These are phyloP conservation scores for Alisma plantagoaquatica DNA, from an alignment of 106 monocot species.

Conservation along the genomic window DNA sequence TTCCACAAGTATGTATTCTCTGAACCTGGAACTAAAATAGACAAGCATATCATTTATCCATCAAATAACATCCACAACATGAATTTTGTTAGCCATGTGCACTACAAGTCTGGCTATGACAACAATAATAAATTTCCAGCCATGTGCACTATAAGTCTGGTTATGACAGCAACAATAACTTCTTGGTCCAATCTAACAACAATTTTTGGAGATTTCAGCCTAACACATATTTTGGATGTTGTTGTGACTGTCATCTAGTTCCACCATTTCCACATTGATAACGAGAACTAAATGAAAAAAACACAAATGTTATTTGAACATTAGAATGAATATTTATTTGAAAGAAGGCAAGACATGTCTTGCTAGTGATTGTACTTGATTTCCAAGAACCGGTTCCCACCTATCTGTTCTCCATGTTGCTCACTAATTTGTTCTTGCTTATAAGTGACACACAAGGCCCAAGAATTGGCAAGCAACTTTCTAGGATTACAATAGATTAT, in stretches of 20 bases:
- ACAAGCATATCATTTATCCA: slow-evolving; percentile 94
- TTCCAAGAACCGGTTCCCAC: slow-evolving; percentile 70
- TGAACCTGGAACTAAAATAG: slow-evolving; percentile 76
- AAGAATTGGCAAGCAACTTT: slow-evolving; percentile 38
- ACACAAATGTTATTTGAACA: slow-evolving; percentile 42
- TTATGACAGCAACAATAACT: slow-evolving; percentile 77
- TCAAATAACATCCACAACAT: slow-evolving; percentile 66
- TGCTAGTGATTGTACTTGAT: slow-evolving; percentile 41
- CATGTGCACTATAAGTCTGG: slow-evolving; percentile 58
- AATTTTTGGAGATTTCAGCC: slow-evolving; percentile 38
- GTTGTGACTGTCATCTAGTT: slow-evolving; percentile 70
- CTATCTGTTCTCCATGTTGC: slow-evolving; percentile 66
- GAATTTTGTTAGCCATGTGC: slow-evolving; percentile 46
- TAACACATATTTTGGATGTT: slow-evolving; percentile 73
- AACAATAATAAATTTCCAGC: no score
- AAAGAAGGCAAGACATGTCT: slow-evolving; percentile 78
- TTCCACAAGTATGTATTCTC: slow-evolving; percentile 75
- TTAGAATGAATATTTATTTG: slow-evolving; percentile 31
- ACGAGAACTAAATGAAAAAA: slow-evolving; percentile 80
- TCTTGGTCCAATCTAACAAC: slow-evolving; percentile 85
- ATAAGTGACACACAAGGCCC: slow-evolving; percentile 75
- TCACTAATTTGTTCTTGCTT: slow-evolving; percentile 42
- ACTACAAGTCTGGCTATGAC: slow-evolving; percentile 78
- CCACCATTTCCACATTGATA: slow-evolving; percentile 64
- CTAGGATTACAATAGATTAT: slow-evolving; percentile 62